phyloP scores from a whole-genome alignment of 2,329 filamentous ascomycete genomes.

The Cytospora schulzeri region DNA sequence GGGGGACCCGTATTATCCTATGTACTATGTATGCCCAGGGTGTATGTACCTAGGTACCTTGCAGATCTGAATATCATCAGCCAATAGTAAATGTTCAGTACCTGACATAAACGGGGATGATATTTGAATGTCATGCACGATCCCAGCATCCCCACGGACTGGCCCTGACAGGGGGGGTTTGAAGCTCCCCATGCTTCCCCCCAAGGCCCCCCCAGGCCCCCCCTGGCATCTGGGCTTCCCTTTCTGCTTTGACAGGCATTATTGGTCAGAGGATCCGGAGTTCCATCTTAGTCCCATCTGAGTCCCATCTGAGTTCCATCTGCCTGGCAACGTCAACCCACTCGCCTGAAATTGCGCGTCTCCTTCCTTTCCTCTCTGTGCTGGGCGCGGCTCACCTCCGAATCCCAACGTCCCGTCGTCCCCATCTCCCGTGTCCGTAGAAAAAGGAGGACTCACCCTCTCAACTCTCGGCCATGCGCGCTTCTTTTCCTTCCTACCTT shows the following conservation, averaged over 20 bases:
- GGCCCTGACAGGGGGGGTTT: conserved; percentile 13
- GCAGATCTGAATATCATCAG: conserved; percentile 11
- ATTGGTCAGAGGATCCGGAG: conserved; percentile 13
- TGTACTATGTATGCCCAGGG: not conserved
- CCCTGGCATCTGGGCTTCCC: not conserved
- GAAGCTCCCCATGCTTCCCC: too few species aligned
- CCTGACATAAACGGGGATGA: conserved; percentile 10
- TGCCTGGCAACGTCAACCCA: conserved; percentile 26
- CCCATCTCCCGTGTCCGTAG: not conserved
- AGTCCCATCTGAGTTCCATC: conserved; percentile 1
- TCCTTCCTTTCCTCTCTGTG: conserved; percentile 16
- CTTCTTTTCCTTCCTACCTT: conserved; percentile 2
- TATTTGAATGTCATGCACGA: not conserved
- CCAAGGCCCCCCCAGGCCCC: too few species aligned
- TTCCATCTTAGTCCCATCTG: not conserved
- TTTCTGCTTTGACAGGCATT: conserved; percentile 1
- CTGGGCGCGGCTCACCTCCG: conserved; percentile 12
- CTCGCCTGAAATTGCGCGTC: conserved; percentile 24
- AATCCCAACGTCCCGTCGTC: not conserved
- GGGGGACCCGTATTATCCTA: too few species aligned
- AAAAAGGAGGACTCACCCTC: conserved; percentile 20
- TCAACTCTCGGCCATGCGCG: conserved; percentile 9
- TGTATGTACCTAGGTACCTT: too few species aligned
- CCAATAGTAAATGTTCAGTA: conserved; percentile 8
- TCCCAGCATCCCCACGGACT: conserved; percentile 12